Base-by-base conservation (phyloP, 768 basidiomycete genomes). In the Tricholoma flavovirens region DNA sequence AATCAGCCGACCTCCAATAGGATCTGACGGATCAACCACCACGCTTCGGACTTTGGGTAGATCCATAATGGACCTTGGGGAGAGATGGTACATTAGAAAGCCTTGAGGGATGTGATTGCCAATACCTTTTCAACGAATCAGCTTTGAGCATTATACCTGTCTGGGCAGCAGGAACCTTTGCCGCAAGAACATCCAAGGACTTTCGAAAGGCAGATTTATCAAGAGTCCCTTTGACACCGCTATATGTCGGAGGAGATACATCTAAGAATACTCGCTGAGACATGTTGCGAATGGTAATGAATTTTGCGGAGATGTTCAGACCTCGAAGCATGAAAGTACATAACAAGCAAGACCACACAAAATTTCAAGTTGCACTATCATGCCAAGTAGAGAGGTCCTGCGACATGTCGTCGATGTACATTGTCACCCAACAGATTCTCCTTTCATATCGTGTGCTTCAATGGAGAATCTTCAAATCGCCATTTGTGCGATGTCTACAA, bases 341-440 rank as follows among this genome's bases (percentile, higher is more conserved):
- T 26, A 26, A 26, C 24, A 29, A 48, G 24, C 46, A 29, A 4
- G 14, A 48, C 26, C 15, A 29, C 46, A 29, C 26, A 29, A 5
- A 15, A 15, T 1, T 9, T 42, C 19, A 2, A 10, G 2, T 19
- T 9, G 24, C 12, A 46, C 15, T n/a, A 26, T 6, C 26, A 49
- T 71, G 49, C 71, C 74, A n/a, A 57, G 63, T 51, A 26, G 65
- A 45, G 62, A 67, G 49, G 78, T 93, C 45, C 73, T 90, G 17
- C 72, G 69, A 19, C 90, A 90, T 62, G 73, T 98, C 55, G 78
- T 86, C 53, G 95, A 97, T 66, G 90, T 86, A 0, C 95, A 98
- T 62, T 95, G 91, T 70, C 95, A 98, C 71, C 93, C 95, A 3
- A 93, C 90, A 4, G 94, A 96, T 69, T 80, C 87, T 9, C 69